Conservation (phyloP, 2,329 filamentous ascomycete species). For the Sarocladium oryzae region DNA sequence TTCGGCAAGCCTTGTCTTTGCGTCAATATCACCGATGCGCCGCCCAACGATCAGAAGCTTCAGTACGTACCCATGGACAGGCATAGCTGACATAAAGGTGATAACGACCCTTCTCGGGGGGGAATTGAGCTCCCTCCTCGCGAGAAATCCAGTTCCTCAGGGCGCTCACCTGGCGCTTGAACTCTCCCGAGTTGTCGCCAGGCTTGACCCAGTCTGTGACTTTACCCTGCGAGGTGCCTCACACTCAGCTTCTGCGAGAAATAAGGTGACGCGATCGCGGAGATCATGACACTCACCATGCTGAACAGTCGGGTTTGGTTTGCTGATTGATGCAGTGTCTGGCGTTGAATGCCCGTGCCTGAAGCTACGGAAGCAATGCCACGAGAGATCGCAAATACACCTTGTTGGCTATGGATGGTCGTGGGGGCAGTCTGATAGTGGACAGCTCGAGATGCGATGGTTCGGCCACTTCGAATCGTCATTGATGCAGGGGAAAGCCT, state of each 20-base stretch:
- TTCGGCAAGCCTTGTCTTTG: constrained; percentile 60
- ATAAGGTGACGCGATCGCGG: no score
- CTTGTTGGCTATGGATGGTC: not conserved
- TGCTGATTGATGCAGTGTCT: not conserved
- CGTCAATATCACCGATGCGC: no score
- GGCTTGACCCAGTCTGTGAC: constrained; percentile 83
- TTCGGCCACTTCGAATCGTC: not conserved
- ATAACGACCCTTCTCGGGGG: constrained; percentile 82
- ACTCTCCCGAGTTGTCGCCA: constrained; percentile 76
- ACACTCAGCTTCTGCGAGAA: no score
- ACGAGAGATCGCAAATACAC: not conserved
- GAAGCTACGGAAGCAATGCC: not conserved
- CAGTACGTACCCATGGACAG: constrained; percentile 69
- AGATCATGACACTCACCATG: constrained; percentile 7
- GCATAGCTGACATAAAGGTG: constrained; percentile 94
- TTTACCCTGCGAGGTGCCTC: no score
- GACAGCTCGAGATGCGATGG: not conserved
- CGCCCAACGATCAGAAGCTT: not conserved
- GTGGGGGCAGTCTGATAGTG: no score
- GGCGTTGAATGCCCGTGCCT: not conserved
- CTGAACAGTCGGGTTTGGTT: not conserved
- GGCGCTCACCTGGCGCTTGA: constrained; percentile 78
- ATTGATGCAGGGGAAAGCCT: not conserved
- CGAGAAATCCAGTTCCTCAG: constrained; percentile 78
- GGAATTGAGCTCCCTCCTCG: constrained; percentile 66